A percentile compares a stretch with the other conserved stretches of the same genome.
Conservation (phyloP, 805 yeast species). For the Zygotorulaspora danielsina region DNA sequence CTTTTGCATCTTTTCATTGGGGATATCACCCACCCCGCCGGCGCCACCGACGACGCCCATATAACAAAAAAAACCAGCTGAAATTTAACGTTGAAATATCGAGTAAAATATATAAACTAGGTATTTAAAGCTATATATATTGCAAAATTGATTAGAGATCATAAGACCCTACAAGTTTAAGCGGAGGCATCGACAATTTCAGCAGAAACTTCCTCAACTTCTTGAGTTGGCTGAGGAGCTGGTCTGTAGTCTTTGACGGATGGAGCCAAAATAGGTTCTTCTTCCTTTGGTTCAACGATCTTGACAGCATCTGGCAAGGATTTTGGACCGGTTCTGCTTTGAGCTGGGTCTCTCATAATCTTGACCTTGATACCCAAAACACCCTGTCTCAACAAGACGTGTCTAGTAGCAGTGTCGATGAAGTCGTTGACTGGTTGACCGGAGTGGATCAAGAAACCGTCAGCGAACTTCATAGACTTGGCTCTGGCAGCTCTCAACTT, state of each 20-base stretch:
- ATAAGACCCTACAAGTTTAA: no score
- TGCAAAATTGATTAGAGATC: no score
- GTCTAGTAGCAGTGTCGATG: slow-evolving; percentile 98
- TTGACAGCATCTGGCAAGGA: slow-evolving; percentile 93
- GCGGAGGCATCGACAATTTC: slow-evolving; percentile 17
- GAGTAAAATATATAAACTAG: no score
- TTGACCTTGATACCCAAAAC: slow-evolving; percentile 99
- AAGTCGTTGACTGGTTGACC: slow-evolving; percentile 99
- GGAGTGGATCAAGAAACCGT: slow-evolving; percentile 99
- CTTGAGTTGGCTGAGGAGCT: slow-evolving; percentile 28
- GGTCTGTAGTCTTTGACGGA: slow-evolving; percentile 70
- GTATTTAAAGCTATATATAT: no score
- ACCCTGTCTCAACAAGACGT: slow-evolving; percentile 99
- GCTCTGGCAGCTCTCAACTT: slow-evolving; percentile 99
- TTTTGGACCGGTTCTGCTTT: slow-evolving; percentile 78
- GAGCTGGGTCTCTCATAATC: slow-evolving; percentile 98
- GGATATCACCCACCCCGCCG: no score
- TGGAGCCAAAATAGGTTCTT: slow-evolving; percentile 74
- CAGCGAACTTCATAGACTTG: slow-evolving; percentile 99
- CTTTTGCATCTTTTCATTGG: no score
- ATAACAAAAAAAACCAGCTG: no score
- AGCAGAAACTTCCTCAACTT: slow-evolving; percentile 29
- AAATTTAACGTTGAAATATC: no score
- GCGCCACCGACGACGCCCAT: no score
- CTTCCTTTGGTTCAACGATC: slow-evolving; percentile 93